Evolutionary conservation across 2,329 filamentous ascomycete genomes (phyloP).

Genomic region (Triangularia setosa): DNA sequence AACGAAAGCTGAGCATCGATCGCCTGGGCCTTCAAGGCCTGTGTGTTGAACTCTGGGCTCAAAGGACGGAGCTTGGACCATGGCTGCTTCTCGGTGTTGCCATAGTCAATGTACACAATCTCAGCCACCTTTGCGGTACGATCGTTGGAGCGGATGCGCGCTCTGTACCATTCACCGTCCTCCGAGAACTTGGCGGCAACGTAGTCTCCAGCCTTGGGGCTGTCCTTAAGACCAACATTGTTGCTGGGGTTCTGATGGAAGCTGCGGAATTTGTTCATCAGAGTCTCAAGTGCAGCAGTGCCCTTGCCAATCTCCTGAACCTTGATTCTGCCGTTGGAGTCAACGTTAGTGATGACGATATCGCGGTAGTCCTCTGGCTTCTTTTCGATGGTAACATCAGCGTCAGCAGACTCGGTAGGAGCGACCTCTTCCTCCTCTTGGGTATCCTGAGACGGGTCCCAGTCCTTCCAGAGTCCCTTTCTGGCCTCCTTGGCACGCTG

Average conservation of each 20-base stretch:
- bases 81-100: conserved; percentile 83
- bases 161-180: conserved; percentile 93
- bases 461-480: conserved; percentile 90
- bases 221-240: conserved; percentile 64
- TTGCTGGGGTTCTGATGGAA: conserved; percentile 87
- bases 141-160: conserved; percentile 86
- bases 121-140: conserved; percentile 84
- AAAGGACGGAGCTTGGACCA: conserved; percentile 84
- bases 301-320: conserved; percentile 86
- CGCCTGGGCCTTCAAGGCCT: conserved; percentile 84
- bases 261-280: conserved; percentile 87
- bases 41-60: conserved; percentile 68
- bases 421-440: conserved; percentile 55
- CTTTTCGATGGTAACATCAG: conserved; percentile 55
- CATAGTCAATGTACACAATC: conserved; percentile 92
- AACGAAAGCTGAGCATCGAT: conserved; percentile 83
- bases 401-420: conserved; percentile 46
- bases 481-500: conserved; percentile 81
- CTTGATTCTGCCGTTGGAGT: conserved; percentile 77
- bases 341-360: conserved; percentile 86
- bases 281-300: conserved; percentile 75
- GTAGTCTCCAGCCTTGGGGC: conserved; percentile 86
- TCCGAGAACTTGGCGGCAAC: conserved; percentile 88
- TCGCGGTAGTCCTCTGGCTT: conserved; percentile 83
- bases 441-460: conserved; percentile 83